Base-by-base conservation (phyloP, 148 eudicot species). In the Salicornia ramosissima region DNA sequence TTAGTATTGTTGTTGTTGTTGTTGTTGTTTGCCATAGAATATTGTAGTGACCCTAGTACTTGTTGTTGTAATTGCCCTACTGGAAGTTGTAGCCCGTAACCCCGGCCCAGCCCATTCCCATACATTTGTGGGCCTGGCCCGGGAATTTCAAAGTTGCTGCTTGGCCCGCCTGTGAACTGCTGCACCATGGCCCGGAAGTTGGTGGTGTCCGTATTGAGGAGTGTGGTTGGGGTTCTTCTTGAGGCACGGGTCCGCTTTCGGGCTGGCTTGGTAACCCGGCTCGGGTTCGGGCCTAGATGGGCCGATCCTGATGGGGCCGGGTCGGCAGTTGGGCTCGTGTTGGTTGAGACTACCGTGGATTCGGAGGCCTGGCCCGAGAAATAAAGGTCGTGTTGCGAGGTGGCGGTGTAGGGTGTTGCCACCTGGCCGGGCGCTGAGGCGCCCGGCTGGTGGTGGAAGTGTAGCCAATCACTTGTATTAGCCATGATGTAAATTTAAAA, bases 111-210 rank as follows among this genome's bases (percentile, higher is more conserved):
- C 36, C 79, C 79, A 12, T 10, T 18, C 18, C 31, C 15, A 1
- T 1, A 45, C 47, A 57, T 65, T 4, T 58, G 77, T 36, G 40
- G 72, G 49, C 72, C 40, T 4, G 64, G 43, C 33, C 57, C 49
- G 33, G 45, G 18, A 4, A 54, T 18, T 15, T 67, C 47, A 18
- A 69, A 74, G 14, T 68, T 3, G 36, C 6, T 55, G 54, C 67
- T 39, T 0, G 81, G 78, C 28, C 88, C 90, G 45, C 94, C 94
- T 15, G 94, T 88, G 87, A 82, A 88, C 51, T 82, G 85, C 57
- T 88, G 94, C 59, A 88, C 94, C 90, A 86, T 88, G 77, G 94
- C 90, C 9, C 94, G 83, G 72, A 88, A 88, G 76, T 88, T 88
- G 65, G 86, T 28, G 29, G 94, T 66, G 54, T 88, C 90, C 11